These are phyloP conservation scores for Epichloe bromicola DNA, from an alignment of 2,329 filamentous ascomycete genomes.

Conservation along the genomic window DNA sequence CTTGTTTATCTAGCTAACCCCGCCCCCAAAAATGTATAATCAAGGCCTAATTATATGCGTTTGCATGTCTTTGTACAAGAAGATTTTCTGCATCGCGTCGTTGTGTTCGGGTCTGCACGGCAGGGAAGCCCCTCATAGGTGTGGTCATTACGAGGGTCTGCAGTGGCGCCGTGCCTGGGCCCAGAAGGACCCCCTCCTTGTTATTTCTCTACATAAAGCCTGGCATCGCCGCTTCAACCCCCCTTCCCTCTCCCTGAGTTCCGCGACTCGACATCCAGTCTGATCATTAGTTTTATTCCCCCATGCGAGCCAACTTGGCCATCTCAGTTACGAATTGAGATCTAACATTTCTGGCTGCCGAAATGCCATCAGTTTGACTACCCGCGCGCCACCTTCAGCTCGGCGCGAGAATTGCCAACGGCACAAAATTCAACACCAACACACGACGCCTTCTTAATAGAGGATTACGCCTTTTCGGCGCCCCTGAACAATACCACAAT, in stretches of 20 bases:
- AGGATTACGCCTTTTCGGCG: background rate
- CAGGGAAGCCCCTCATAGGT: background rate
- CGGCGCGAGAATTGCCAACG: constrained; percentile 12
- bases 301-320: background rate
- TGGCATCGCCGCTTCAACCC: background rate
- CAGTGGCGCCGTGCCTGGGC: constrained; percentile 5
- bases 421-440: constrained; percentile 7
- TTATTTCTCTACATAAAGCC: background rate
- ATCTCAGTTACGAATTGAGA: background rate
- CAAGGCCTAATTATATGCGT: no score
- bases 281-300: background rate
- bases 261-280: background rate
- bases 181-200: background rate
- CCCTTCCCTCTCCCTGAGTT: background rate
- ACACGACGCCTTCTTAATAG: background rate
- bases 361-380: constrained; percentile 18
- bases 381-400: constrained; percentile 11
- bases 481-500: background rate
- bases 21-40: background rate
- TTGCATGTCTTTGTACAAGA: background rate
- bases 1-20: background rate
- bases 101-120: background rate
- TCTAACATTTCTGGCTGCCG: background rate
- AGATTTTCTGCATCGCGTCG: no score
- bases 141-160: constrained; percentile 5